Evolutionary conservation across 2,329 filamentous ascomycete species (phyloP), one percentile per base, ranked within the genome.

Genomic region (Proliferodiscus dingleyae): DNA sequence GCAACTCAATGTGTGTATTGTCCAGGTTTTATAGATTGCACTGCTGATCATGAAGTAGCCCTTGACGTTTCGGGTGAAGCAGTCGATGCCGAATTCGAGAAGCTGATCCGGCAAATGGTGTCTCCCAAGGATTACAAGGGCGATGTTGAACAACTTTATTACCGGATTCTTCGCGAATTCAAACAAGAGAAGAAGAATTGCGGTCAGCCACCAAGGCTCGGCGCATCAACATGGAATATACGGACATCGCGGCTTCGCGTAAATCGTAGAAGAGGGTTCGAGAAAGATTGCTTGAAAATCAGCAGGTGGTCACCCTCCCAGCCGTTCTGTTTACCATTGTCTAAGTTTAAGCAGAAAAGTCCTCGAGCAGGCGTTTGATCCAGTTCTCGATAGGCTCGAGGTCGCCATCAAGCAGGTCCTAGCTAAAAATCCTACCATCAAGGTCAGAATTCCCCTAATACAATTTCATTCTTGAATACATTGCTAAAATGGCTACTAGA

Each of bases 121-220:
- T 19, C 43, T 2, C 5, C 16, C 2, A 34, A 30, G 7, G 46
- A 52, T 15, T 49, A 39, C 18, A 16, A 21, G 2, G 41, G 36
- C 2, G 41, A 49, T 26, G 5, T 45, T n/a, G 16, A 36, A 23
- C 41, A n/a, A 23, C 28, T 44, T 3, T 30, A 46, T 10, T 24
- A 41, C 7, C 38, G 39, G 8, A 37, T 51, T 13, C 46, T 42
- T n/a, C 42, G 43, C 15, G 18, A 33, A n/a, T 51, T 49, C 32
- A 39, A 39, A 26, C 42, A 49, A 10, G 46, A 51, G 29, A 51
- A 51, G 24, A 51, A 49, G 23, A 26, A 46, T 22, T 51, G 46
- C n/a, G 40, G 47, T 36, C 29, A 5, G 23, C 41, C 32, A 11
- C 32, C 26, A 2, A 19, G 28, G 34, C 43, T 22, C 9, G 36